Evolutionary conservation across 129 eudicot genomes (phyloP).

Genomic region (Tagetes patula): DNA sequence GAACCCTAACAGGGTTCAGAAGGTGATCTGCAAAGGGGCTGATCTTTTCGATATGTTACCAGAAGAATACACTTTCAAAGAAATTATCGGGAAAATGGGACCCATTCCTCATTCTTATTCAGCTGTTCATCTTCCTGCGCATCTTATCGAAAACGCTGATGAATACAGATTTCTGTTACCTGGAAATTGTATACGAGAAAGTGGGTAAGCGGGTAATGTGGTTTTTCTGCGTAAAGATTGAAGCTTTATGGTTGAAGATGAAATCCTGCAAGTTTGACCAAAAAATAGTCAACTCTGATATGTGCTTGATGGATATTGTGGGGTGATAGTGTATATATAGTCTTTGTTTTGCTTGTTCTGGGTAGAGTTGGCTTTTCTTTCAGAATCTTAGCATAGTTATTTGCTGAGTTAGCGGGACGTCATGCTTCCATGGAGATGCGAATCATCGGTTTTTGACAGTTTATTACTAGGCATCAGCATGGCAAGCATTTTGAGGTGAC

Average conservation of each 20-base stretch:
- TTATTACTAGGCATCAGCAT: constrained; percentile 1
- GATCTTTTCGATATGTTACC: constrained; percentile 17
- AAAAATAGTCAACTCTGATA: constrained; percentile 9
- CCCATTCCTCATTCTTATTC: constrained; percentile 21
- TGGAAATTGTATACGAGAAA: constrained; percentile 18
- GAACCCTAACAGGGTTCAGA: constrained; percentile 42
- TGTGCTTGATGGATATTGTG: constrained; percentile 8
- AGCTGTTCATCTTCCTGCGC: constrained; percentile 23
- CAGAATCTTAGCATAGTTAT: constrained; percentile 8
- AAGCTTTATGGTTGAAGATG: background rate
- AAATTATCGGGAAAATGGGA: constrained; percentile 18
- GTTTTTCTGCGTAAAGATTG: constrained; percentile 9
- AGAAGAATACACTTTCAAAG: constrained; percentile 17
- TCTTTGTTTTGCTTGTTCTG: background rate
- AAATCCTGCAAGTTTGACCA: constrained; percentile 10
- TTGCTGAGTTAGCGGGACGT: constrained; percentile 6
- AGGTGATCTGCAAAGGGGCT: constrained; percentile 20
- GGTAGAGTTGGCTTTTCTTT: constrained; percentile 13
- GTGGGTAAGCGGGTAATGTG: constrained; percentile 5
- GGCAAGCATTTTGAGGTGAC: background rate
- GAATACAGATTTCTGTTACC: constrained; percentile 19
- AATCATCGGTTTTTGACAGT: background rate
- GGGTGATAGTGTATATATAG: constrained; percentile 11
- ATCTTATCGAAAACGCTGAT: constrained; percentile 13
- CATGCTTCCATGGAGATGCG: background rate